phyloP scores from a whole-genome alignment of 78 protist genomes.

The slime mould (Dictyostelium discoideum) region DNA sequence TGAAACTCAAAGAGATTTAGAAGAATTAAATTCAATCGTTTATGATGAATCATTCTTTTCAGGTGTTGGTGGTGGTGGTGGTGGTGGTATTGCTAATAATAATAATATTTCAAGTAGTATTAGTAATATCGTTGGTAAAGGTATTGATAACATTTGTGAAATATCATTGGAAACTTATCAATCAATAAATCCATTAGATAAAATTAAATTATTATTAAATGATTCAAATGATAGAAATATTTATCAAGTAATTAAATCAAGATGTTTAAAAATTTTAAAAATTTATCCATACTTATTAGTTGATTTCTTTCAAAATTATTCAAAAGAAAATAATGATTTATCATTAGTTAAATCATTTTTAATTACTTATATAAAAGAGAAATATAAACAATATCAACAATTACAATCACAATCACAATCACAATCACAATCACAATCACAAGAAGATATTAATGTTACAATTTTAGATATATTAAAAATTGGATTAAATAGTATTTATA shows the following conservation, averaged over 20 bases:
- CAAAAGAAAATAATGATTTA: neutral
- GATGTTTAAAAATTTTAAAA: neutral
- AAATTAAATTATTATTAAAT: neutral
- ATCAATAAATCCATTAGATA: neutral
- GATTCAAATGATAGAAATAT: neutral
- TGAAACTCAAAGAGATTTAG: neutral
- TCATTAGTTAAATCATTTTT: constrained; percentile 12
- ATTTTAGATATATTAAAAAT: neutral
- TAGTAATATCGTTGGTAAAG: neutral
- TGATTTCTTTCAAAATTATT: constrained; percentile 8
- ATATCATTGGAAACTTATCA: neutral
- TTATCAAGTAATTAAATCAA: neutral
- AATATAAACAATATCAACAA: neutral
- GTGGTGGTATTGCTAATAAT: no score
- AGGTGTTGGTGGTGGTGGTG: no score
- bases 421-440: neutral
- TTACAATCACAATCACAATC: neutral
- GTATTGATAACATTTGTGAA: neutral
- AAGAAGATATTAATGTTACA: neutral
- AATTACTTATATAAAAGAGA: neutral
- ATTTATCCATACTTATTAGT: neutral
- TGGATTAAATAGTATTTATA: constrained; percentile 19
- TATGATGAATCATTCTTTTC: neutral
- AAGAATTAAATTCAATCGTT: constrained; percentile 11
- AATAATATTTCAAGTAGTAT: neutral